Percentiles rank a stretch among this genome's conserved stretches.
phyloP scores from a whole-genome alignment of 1,284 basidiomycete genomes.

The Blastosporella zonata region DNA sequence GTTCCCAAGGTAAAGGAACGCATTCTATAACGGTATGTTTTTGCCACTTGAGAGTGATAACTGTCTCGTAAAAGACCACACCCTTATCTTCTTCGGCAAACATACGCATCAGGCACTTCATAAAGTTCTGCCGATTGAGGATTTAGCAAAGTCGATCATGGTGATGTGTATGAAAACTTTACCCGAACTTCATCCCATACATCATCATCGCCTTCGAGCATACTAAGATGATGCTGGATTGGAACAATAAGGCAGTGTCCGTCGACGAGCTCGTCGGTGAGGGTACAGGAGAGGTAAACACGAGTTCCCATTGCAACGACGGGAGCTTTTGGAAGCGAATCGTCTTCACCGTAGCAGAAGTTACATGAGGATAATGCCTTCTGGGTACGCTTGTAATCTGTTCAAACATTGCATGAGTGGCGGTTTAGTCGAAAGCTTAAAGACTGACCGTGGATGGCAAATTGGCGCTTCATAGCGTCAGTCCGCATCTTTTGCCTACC shows the following conservation, averaged over 20 bases:
- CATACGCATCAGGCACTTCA: constrained; percentile 98
- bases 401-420: background rate
- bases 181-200: constrained; percentile 96
- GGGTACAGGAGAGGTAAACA: constrained; percentile 85
- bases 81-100: constrained; percentile 87
- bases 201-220: constrained; percentile 95
- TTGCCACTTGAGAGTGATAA: constrained; percentile 82
- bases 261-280: constrained; percentile 80
- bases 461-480: constrained; percentile 95
- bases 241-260: constrained; percentile 96
- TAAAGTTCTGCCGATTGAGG: constrained; percentile 76
- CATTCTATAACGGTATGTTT: constrained; percentile 92
- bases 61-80: constrained; percentile 93
- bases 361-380: constrained; percentile 84
- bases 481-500: constrained; percentile 92
- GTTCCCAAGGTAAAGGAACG: constrained; percentile 83
- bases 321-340: constrained; percentile 79
- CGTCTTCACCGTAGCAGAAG: constrained; percentile 88
- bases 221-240: constrained; percentile 88
- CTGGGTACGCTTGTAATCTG: constrained; percentile 92
- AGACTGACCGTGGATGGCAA: constrained; percentile 85
- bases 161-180: constrained; percentile 27
- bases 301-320: constrained; percentile 90
- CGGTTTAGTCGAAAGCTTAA: background rate
- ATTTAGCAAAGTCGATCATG: constrained; percentile 5